Percentiles rank a stretch among this genome's conserved stretches.
Conservation (phyloP, 768 basidiomycete species). For the Daedaleopsis sinensis region DNA sequence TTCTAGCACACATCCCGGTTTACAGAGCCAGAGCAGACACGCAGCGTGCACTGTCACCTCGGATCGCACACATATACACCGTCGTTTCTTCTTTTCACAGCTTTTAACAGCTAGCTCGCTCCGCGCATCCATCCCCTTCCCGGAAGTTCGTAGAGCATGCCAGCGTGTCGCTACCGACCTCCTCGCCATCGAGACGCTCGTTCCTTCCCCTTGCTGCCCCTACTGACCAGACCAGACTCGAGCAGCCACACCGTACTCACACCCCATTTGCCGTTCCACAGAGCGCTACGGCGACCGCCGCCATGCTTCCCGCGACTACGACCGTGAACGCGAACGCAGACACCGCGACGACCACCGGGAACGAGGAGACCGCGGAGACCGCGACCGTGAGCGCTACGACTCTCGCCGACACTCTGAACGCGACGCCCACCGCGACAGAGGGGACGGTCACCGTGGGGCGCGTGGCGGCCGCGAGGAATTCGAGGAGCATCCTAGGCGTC, state of each 20-base stretch:
- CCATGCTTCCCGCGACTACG: conserved; percentile 37
- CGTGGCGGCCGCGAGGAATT: conserved; percentile 30
- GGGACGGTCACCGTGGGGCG: conserved; percentile 29
- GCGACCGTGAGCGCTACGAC: conserved; percentile 23
- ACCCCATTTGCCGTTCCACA: conserved; percentile 46
- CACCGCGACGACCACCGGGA: conserved; percentile 38
- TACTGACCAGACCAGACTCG: conserved; percentile 40
- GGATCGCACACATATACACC: conserved; percentile 36
- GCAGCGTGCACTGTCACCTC: neutral
- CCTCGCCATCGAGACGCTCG: neutral
- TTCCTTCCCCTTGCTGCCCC: conserved; percentile 5
- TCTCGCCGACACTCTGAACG: conserved; percentile 25
- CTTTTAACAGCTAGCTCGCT: conserved; percentile 35
- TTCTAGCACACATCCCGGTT: conserved; percentile 26
- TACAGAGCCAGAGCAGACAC: conserved; percentile 47
- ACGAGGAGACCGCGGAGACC: conserved; percentile 31
- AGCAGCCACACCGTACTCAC: conserved; percentile 24
- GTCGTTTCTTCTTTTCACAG: conserved; percentile 54
- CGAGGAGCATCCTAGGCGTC: conserved; percentile 27
- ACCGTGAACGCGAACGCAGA: conserved; percentile 28
- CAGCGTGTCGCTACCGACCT: neutral
- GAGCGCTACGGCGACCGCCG: conserved; percentile 55
- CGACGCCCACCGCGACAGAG: conserved; percentile 33
- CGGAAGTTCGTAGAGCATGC: conserved; percentile 5
- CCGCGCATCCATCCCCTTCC: conserved; percentile 11